phyloP scores from a whole-genome alignment of 345 rosid species.

The Passiflora organensis region DNA sequence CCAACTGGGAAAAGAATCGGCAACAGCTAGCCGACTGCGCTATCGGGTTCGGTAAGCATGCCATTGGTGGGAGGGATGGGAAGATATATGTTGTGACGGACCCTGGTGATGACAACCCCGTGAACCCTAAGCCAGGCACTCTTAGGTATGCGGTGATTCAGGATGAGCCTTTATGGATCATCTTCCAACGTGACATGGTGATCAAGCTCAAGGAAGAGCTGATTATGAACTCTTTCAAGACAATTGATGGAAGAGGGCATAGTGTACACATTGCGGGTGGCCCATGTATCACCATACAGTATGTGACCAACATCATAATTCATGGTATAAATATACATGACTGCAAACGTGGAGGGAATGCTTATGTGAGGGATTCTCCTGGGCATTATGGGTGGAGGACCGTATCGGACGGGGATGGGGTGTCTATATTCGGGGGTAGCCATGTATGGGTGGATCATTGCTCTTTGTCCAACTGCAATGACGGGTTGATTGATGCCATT shows the following conservation, averaged over 20 bases:
- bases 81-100: slow-evolving; percentile 19
- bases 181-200: slow-evolving; percentile 20
- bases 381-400: slow-evolving; percentile 31
- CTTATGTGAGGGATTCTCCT: slow-evolving; percentile 27
- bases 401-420: slow-evolving; percentile 27
- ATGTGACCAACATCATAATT: slow-evolving; percentile 27
- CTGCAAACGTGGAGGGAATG: slow-evolving; percentile 26
- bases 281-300: slow-evolving; percentile 27
- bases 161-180: slow-evolving; percentile 27
- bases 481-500: slow-evolving; percentile 28
- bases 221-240: slow-evolving; percentile 31
- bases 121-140: slow-evolving; percentile 23
- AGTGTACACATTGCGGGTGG: slow-evolving; percentile 28
- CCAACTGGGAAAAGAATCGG: slow-evolving; percentile 21
- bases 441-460: slow-evolving; percentile 32
- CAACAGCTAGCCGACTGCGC: slow-evolving; percentile 25
- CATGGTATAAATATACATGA: slow-evolving; percentile 29
- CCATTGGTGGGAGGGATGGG: slow-evolving; percentile 30
- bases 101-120: slow-evolving; percentile 14
- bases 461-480: slow-evolving; percentile 23
- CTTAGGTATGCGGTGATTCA: slow-evolving; percentile 21
- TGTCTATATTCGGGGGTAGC: slow-evolving; percentile 29
- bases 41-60: slow-evolving; percentile 27
- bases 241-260: slow-evolving; percentile 28
- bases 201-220: slow-evolving; percentile 21